Percentiles rank a stretch among this genome's conserved stretches.
Conservation (phyloP, 345 rosid species). For the Gossypioides kirkii region DNA sequence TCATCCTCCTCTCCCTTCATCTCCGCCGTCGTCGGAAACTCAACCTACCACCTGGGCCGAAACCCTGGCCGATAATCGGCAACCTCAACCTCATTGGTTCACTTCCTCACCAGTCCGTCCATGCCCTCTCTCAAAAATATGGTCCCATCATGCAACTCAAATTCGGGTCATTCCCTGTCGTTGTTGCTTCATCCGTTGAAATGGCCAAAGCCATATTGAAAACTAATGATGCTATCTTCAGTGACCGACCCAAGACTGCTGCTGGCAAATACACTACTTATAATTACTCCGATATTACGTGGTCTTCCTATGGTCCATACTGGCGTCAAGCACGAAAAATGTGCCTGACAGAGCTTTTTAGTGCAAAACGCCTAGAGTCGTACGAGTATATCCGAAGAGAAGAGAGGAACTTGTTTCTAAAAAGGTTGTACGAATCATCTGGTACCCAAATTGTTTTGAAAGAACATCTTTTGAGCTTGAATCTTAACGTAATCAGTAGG, state of each 20-base stretch:
- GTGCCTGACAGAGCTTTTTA: constrained; percentile 44
- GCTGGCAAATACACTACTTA: constrained; percentile 67
- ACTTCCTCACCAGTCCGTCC: constrained; percentile 62
- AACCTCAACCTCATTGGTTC: constrained; percentile 59
- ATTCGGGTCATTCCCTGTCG: constrained; percentile 47
- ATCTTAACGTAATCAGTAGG: constrained; percentile 53
- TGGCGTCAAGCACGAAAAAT: constrained; percentile 65
- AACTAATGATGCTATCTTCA: constrained; percentile 45
- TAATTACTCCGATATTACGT: constrained; percentile 52
- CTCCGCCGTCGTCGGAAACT: constrained; percentile 30
- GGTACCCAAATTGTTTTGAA: constrained; percentile 31
- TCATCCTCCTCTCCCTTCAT: constrained; percentile 31
- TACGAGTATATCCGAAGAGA: constrained; percentile 54
- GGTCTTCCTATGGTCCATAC: constrained; percentile 65
- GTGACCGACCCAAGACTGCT: constrained; percentile 41
- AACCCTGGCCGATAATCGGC: constrained; percentile 65
- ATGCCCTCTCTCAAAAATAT: constrained; percentile 46
- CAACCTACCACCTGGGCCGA: constrained; percentile 59
- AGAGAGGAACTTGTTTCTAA: constrained; percentile 31
- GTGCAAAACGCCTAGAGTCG: constrained; percentile 28
- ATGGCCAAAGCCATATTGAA: constrained; percentile 50
- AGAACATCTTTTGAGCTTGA: constrained; percentile 35
- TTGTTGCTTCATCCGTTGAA: constrained; percentile 50
- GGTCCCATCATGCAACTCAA: constrained; percentile 53
- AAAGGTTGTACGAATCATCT: constrained; percentile 14